Conservation (phyloP, 306 rosid genomes). For the Cucumis melo region DNA sequence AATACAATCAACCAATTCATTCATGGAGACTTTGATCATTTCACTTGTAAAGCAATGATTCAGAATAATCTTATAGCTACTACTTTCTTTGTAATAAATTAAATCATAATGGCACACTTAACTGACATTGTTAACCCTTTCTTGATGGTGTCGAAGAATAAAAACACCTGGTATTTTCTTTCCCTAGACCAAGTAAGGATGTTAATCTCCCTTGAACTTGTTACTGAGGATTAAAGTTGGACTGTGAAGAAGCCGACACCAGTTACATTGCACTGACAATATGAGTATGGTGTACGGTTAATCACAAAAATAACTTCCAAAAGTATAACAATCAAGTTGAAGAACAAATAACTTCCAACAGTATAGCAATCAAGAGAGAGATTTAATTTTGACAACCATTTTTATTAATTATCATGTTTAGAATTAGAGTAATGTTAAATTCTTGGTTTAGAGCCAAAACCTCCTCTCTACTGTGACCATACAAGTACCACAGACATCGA, state of each 20-base stretch:
- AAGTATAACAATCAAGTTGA: neutral
- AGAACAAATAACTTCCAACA: neutral
- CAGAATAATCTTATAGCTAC: neutral
- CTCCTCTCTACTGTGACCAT: neutral
- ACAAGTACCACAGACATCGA: neutral
- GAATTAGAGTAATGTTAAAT: neutral
- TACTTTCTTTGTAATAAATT: neutral
- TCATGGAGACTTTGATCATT: neutral
- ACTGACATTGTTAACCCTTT: neutral
- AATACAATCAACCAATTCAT: neutral
- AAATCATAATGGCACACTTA: neutral
- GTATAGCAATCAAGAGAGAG: neutral
- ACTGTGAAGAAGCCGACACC: neutral
- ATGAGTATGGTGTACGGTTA: neutral
- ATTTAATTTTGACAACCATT: neutral
- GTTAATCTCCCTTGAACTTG: neutral
- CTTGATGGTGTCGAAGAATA: neutral
- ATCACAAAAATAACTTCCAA: neutral
- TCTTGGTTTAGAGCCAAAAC: neutral
- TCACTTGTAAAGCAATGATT: neutral
- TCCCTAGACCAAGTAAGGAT: neutral
- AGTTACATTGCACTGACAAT: neutral
- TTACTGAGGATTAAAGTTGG: neutral
- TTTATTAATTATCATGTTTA: neutral
- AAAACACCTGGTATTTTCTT: neutral